phyloP scores from a whole-genome alignment of 192 early-diverging fungal genomes.

The Podochytrium sp. region DNA sequence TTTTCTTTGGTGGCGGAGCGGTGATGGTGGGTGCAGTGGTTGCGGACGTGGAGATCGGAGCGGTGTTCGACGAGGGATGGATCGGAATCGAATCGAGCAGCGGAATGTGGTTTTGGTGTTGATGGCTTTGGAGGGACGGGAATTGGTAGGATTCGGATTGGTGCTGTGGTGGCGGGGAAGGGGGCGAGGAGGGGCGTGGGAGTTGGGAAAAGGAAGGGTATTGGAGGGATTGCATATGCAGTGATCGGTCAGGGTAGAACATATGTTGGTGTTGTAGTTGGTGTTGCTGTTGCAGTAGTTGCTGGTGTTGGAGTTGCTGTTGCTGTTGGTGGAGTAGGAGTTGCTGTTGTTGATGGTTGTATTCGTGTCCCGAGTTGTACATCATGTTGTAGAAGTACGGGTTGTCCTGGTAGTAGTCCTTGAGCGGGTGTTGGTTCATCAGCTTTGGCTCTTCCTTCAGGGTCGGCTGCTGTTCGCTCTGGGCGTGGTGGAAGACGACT shows the following conservation, averaged over 20 bases:
- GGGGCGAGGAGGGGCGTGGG: neutral
- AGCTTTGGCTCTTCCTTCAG: neutral
- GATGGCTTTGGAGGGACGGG: neutral
- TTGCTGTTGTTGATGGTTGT: neutral
- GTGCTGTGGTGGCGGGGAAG: too few relatives aligned
- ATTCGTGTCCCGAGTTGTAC: too few relatives aligned
- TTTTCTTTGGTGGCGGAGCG: neutral
- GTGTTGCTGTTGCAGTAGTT: neutral
- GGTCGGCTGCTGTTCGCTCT: neutral
- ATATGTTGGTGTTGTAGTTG: neutral
- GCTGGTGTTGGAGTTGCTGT: neutral
- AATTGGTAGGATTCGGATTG: neutral
- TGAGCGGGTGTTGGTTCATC: neutral
- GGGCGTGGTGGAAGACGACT: constrained; percentile 1
- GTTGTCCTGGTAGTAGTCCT: too few relatives aligned
- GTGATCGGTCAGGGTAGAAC: neutral
- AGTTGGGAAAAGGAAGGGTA: neutral
- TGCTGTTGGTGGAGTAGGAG: neutral
- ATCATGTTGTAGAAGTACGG: too few relatives aligned
- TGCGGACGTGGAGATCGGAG: constrained; percentile 1
- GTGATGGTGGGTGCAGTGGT: neutral
- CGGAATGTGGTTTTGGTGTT: too few relatives aligned
- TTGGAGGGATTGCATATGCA: too few relatives aligned
- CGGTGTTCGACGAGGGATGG: too few relatives aligned
- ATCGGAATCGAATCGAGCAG: too few relatives aligned